Base-by-base conservation (phyloP, 495 filamentous ascomycete genomes). In the Podospora pseudocomata region DNA sequence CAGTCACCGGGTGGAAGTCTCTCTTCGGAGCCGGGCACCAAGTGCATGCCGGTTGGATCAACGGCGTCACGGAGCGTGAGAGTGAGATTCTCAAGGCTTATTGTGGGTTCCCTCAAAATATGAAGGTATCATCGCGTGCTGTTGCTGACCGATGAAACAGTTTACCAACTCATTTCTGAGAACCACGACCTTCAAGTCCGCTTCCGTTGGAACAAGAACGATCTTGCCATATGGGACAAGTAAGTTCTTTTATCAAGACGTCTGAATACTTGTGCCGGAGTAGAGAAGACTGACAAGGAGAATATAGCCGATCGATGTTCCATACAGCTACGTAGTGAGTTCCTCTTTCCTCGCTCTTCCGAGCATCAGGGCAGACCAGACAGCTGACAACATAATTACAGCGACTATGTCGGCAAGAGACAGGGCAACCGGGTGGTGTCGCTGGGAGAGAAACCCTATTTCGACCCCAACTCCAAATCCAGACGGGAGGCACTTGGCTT, bases 101-200 rank as follows among this genome's bases (percentile, higher is more conserved):
- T 82, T 88, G 91, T 73, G 71, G 79, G 56, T 68, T 19, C 60
- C 1, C 30, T 39, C 26, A 1, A 59, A 58, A 1, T 53, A 27
- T 23, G 9, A 49, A 9, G 39, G 15, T 23, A 49, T 13, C 13
- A 11, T 13, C 9, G 13, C 18, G 39, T 49, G 13, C 39, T 49
- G 39, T 11, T 44, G 19, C 69, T 70, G 56, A 70, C 60, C 32
- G n/a, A 13, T 54, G 1, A 39, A 18, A 7, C 63, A 78, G 76
- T 92, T 65, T 86, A 85, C 28, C 78, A 81, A 23, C 70, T 91
- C 23, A 83, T 92, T 63, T 77, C 81, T 7, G 86, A 92, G 73
- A 92, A 92, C 70, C 91, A 92, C 70, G 90, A 93, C 73, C 76
- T 91, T 60, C 90, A 92, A 76, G 88, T 90, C 2, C 82, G 91